A percentile compares a stretch with the other conserved stretches of the same genome.
Conservation (phyloP, 192 early-diverging fungal genomes). For the Rhizoclosmatium globosum region DNA sequence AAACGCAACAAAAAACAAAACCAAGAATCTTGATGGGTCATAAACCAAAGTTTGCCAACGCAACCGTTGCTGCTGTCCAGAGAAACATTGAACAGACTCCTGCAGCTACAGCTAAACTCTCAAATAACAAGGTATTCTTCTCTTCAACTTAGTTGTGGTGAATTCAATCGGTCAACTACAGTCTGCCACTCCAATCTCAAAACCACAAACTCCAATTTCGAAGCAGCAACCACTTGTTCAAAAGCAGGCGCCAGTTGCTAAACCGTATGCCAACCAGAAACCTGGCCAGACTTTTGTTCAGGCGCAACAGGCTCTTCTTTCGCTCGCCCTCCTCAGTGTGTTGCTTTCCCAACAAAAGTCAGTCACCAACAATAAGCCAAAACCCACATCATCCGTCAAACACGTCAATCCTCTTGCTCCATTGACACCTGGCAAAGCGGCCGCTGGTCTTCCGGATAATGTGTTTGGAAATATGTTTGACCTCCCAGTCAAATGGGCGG, state of each 20-base stretch:
- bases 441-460: not conserved
- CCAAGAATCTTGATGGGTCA: not conserved
- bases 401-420: conserved; percentile 4
- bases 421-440: conserved; percentile 2
- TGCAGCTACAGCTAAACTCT: conserved; percentile 4
- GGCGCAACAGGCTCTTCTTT: no score
- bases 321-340: no score
- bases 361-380: not conserved
- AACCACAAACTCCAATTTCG: not conserved
- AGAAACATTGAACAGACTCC: conserved; percentile 9
- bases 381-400: not conserved
- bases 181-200: not conserved
- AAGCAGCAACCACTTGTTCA: not conserved
- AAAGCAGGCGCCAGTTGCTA: not conserved
- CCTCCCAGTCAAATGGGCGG: conserved; percentile 25
- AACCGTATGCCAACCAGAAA: not conserved
- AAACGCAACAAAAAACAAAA: not conserved
- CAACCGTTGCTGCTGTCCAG: conserved; percentile 29
- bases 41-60: conserved; percentile 8
- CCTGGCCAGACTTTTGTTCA: no score
- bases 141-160: not conserved
- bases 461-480: conserved; percentile 31
- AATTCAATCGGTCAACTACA: not conserved
- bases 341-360: not conserved
- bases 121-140: conserved; percentile 3